Conservation (phyloP, 2,329 filamentous ascomycete genomes). For the Paramyrothecium sp. region DNA sequence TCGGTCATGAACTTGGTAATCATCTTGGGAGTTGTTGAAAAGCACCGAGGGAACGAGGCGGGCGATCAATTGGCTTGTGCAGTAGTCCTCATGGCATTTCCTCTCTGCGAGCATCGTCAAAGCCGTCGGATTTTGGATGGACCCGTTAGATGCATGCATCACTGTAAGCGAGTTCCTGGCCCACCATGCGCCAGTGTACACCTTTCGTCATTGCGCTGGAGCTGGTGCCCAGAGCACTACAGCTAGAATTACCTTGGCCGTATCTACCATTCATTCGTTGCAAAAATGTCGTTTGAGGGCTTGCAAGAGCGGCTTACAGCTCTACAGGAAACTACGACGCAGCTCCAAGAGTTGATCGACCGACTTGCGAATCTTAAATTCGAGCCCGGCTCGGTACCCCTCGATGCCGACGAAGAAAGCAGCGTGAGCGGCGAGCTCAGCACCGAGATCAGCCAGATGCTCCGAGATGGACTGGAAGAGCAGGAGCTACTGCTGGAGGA, state of each 20-base stretch:
- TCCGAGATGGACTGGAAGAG: constrained; percentile 80
- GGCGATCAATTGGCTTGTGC: constrained; percentile 6
- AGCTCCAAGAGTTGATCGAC: constrained; percentile 58
- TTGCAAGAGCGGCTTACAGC: constrained; percentile 60
- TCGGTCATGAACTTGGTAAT: constrained; percentile 85
- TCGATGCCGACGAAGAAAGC: constrained; percentile 46
- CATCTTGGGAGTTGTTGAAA: constrained; percentile 49
- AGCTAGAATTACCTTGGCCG: background rate
- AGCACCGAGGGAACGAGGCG: background rate
- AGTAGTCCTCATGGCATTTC: constrained; percentile 6
- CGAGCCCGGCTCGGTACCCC: constrained; percentile 55
- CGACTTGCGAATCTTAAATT: constrained; percentile 58
- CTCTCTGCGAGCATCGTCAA: background rate
- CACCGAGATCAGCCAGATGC: constrained; percentile 73
- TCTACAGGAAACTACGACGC: constrained; percentile 59
- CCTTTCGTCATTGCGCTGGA: background rate
- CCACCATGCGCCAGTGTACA: background rate
- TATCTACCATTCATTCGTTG: no score
- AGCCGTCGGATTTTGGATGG: background rate
- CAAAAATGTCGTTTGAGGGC: constrained; percentile 55
- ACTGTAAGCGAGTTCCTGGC: background rate
- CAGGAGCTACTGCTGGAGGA: constrained; percentile 80
- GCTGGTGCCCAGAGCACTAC: background rate
- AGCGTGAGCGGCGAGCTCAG: constrained; percentile 69
- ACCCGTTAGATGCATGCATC: background rate